Base-by-base conservation (phyloP, 371 early-diverging fungal species). In the Apophysomyces ossiformis region DNA sequence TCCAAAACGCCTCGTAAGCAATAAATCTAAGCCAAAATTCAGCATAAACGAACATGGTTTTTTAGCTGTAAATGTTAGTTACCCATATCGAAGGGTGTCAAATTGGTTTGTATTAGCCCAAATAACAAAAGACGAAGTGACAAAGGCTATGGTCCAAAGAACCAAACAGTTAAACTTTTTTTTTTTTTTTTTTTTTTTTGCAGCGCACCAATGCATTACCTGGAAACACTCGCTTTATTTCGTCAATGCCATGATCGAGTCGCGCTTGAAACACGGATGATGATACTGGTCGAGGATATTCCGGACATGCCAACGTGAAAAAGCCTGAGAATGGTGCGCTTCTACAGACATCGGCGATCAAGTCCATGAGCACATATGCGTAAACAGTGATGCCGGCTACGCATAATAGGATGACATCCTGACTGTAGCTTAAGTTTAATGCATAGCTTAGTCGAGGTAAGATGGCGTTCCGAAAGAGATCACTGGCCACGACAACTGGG, bases 71-170 rank as follows among this genome's bases (percentile, higher is more conserved):
- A 39, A 56, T 57, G 41, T 38, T 16, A 26, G n/a, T 66, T 65
- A 72, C 72, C 68, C 63, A 35, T 58, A 50, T n/a, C 68, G 61
- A 6, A 65, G 45, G 2, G 66, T 61, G 58, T 72, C 72, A 50
- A 67, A 72, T 50, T 57, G 57, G 41, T 65, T 72, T 7, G 72
- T 72, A n/a, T 72, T 68, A 9, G 66, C 66, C 66, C 68, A 72
- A 8, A 58, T 65, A 18, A 72, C 35, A 12, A 68, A 39, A 16
- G 46, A 54, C n/a, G 68, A 72, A 11, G 65, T 39, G 32, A 47
- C 68, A 60, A 44, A 72, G 1, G 58, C 70, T 70, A 37, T n/a
- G 16, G 16, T 26, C 32, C 18, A 37, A 38, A 57, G 32, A 26
- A 26, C 32, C 32, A 26, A 26, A 26, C 32, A 3, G 32, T 36